phyloP scores from a whole-genome alignment of 163 green algal species.

The Chlorella variabilis region DNA sequence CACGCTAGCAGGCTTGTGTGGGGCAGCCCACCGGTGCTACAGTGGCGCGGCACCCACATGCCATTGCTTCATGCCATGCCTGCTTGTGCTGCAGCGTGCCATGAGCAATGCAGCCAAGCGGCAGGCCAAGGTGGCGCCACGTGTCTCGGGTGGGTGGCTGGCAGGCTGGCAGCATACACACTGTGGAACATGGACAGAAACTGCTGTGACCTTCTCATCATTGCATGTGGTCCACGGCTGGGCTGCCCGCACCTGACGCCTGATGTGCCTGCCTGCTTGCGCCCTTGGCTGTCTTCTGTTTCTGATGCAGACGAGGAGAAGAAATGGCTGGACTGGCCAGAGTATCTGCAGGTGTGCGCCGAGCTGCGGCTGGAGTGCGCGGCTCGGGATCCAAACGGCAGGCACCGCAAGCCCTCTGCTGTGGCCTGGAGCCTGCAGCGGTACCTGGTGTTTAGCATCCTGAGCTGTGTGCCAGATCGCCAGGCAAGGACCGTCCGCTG shows the following conservation, averaged over 20 bases:
- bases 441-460: constrained; percentile 80
- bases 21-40: no score
- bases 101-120: constrained; percentile 47
- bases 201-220: no score
- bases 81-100: no score
- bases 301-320: constrained; percentile 43
- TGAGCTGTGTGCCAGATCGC: constrained; percentile 72
- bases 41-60: no score
- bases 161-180: no score
- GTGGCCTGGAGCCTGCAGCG: constrained; percentile 69
- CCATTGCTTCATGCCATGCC: no score
- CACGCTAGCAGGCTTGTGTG: no score
- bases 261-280: background rate
- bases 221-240: no score
- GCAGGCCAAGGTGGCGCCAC: constrained; percentile 17
- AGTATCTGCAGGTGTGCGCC: constrained; percentile 58
- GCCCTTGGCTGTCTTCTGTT: no score
- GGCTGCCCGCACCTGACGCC: background rate
- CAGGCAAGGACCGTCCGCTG: constrained; percentile 18
- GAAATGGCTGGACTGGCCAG: constrained; percentile 65
- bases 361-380: constrained; percentile 66
- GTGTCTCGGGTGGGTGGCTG: constrained; percentile 4
- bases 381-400: constrained; percentile 37
- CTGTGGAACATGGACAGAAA: no score
- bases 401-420: constrained; percentile 26